phyloP scores from a whole-genome alignment of 306 rosid genomes.

The Herpetospermum pedunculosum region DNA sequence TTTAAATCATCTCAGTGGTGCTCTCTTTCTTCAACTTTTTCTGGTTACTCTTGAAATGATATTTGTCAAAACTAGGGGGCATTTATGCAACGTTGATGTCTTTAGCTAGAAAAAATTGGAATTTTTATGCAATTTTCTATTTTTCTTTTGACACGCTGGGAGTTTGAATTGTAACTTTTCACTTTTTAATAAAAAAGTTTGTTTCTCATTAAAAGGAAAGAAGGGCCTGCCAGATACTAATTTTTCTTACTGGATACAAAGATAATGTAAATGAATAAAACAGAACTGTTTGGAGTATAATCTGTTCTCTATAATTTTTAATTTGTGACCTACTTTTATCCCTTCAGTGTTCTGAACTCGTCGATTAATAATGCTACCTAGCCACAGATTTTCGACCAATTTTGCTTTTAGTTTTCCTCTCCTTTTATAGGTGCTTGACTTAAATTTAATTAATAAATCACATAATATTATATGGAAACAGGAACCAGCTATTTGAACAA shows the following conservation, averaged over 20 bases:
- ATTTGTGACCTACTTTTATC: not conserved
- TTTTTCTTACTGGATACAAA: not conserved
- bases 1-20: not conserved
- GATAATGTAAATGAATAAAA: not conserved
- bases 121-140: not conserved
- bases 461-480: constrained; percentile 12
- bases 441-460: not conserved
- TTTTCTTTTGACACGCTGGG: not conserved
- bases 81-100: not conserved
- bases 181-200: not conserved
- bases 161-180: not conserved
- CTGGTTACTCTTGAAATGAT: not conserved
- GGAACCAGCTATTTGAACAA: constrained; percentile 28
- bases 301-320: not conserved
- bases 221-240: too few species aligned
- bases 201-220: too few species aligned
- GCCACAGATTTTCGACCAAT: not conserved
- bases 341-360: not conserved
- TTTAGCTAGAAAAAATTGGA: not conserved
- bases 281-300: not conserved
- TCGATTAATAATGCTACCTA: not conserved
- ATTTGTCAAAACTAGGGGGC: not conserved
- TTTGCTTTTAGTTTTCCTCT: not conserved
- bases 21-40: not conserved
- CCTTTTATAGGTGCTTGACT: not conserved